Base-by-base conservation (phyloP, 2,329 filamentous ascomycete genomes). In the Trichophyton rubrum region DNA sequence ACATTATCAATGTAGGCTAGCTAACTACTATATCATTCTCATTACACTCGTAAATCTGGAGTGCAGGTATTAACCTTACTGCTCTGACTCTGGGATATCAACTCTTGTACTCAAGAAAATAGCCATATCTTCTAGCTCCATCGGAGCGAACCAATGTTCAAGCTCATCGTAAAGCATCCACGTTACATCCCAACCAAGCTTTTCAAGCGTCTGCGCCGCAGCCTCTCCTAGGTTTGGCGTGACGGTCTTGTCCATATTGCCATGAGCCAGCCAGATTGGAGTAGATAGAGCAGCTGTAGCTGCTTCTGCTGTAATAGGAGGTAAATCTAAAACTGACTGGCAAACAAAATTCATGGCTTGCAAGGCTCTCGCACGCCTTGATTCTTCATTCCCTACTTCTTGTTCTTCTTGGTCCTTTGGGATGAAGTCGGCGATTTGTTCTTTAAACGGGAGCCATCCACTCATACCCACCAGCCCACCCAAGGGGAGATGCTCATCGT, bases 391-490 rank as follows among this genome's bases (percentile, higher is more conserved):
- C 41, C 9, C 20, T 33, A 15, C 49, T 13, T 49, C 9, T 15
- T 61, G 43, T 11, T 30, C 11, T 30, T n/a, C 15, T 30, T 22
- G 57, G 38, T 17, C 24, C 1, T 13, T 11, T n/a, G 15, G 33
- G 7, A 47, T 61, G 1, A 70, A 63, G 5, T 68, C 66, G 20
- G 71, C 64, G 3, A 78, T 67, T 11, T 77, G 71, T 0, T 64
- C 56, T 5, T 66, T 66, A 60, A 74, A 78, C 1, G 75, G 72
- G 1, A 78, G 63, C 64, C 69, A 78, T 1, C 74, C 75, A 61
- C 73, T 73, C 70, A 78, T 76, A 1, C 76, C 75, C n/a, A 79
- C 66, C 59, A 72, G 75, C 0, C 74, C 75, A 0, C 74, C 75
- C 64, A 65, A 56, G 4, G 56, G 27, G 33, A 47, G 33, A 20